Evolutionary conservation across 768 basidiomycete genomes (phyloP).

Genomic region (Mrakia gelida): DNA sequence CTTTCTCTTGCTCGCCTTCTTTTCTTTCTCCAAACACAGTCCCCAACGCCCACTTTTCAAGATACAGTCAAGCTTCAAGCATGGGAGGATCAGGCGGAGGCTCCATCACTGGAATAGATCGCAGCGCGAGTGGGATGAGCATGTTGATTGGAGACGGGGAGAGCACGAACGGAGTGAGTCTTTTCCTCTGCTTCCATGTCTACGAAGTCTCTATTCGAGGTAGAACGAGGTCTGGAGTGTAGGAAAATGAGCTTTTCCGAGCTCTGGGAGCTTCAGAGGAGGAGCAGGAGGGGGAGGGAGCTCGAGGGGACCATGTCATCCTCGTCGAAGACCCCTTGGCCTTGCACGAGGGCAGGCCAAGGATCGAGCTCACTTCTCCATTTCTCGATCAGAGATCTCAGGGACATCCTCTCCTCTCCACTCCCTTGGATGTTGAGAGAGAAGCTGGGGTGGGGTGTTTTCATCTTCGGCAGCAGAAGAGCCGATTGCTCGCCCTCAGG

Average conservation of each 20-base stretch:
- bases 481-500: neutral
- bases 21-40: neutral
- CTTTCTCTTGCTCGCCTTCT: too few species aligned
- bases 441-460: too few species aligned
- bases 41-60: slow-evolving; percentile 17
- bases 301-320: too few species aligned
- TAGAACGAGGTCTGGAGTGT: neutral
- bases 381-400: too few species aligned
- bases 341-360: neutral
- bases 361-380: neutral
- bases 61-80: slow-evolving; percentile 22
- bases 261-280: neutral
- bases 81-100: slow-evolving; percentile 2
- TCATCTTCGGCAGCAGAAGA: too few species aligned
- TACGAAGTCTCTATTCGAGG: neutral
- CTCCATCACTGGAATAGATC: neutral
- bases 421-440: too few species aligned
- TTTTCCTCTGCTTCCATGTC: too few species aligned
- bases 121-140: slow-evolving; percentile 2
- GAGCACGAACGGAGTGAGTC: slow-evolving; percentile 21
- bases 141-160: slow-evolving; percentile 20
- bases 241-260: neutral
- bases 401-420: too few species aligned
- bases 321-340: neutral
- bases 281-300: neutral